A percentile compares a stretch with the other conserved stretches of the same genome.
Evolutionary conservation across 768 basidiomycete species (phyloP).

Genomic region (Amanita muscaria): DNA sequence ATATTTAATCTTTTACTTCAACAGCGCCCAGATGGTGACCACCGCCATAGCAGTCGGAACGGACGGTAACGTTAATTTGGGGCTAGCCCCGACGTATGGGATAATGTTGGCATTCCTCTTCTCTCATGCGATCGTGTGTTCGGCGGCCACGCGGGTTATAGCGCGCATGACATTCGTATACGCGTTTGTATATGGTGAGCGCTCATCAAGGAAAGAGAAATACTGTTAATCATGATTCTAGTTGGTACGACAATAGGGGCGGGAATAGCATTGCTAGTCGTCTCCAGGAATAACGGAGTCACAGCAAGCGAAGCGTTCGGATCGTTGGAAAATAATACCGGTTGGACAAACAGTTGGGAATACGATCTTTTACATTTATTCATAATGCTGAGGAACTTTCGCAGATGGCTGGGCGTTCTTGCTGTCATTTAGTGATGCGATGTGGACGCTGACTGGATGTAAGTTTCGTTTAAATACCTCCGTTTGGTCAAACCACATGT

Average conservation of each 20-base stretch:
- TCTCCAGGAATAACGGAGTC: conserved; percentile 37
- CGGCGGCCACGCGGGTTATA: conserved; percentile 45
- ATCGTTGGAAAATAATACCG: conserved; percentile 51
- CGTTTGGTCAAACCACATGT: background rate
- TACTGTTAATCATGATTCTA: conserved; percentile 15
- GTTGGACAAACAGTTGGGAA: conserved; percentile 41
- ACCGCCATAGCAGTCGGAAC: conserved; percentile 49
- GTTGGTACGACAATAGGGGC: conserved; percentile 51
- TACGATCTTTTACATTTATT: conserved; percentile 9
- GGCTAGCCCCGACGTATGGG: conserved; percentile 45
- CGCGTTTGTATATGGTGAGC: conserved; percentile 44
- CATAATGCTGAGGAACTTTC: background rate
- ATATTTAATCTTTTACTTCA: background rate
- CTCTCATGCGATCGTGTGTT: conserved; percentile 49
- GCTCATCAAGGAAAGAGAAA: background rate
- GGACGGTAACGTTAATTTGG: conserved; percentile 36
- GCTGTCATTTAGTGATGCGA: conserved; percentile 50
- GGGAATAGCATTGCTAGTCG: conserved; percentile 41
- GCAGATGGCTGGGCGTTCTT: conserved; percentile 57
- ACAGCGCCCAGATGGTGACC: conserved; percentile 56
- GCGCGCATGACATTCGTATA: conserved; percentile 51
- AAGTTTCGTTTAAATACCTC: conserved; percentile 14
- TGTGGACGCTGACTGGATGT: conserved; percentile 65
- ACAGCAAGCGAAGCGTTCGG: conserved; percentile 52
- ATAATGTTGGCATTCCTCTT: conserved; percentile 47